phyloP scores from a whole-genome alignment of 495 filamentous ascomycete genomes.

The Bathelium albidoporum region DNA sequence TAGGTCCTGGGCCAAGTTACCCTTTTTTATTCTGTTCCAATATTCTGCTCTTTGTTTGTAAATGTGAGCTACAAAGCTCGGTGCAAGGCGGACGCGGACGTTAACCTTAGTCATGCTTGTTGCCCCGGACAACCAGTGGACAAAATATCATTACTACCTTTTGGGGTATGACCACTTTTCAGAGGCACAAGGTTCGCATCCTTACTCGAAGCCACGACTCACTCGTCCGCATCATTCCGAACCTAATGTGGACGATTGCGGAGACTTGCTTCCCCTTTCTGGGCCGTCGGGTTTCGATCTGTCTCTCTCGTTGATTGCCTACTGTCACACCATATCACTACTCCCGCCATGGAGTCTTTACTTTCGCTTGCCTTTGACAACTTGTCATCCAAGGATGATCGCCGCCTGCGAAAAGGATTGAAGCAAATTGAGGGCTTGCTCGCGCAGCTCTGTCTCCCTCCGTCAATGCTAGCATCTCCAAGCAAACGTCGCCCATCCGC shows the following conservation, averaged over 20 bases:
- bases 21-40: too few relatives aligned
- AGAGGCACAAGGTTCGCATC: neutral
- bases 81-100: too few relatives aligned
- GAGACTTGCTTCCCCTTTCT: neutral
- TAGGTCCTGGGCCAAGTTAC: too few relatives aligned
- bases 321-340: neutral
- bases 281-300: neutral
- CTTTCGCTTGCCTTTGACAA: slow-evolving; percentile 93
- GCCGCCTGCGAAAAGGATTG: slow-evolving; percentile 85
- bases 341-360: slow-evolving; percentile 66
- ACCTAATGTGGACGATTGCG: neutral
- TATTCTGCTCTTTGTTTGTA: too few relatives aligned
- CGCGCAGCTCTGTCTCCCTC: slow-evolving; percentile 85
- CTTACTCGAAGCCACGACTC: neutral
- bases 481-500: slow-evolving; percentile 35
- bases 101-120: too few relatives aligned
- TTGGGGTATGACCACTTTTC: neutral
- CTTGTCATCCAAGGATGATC: slow-evolving; percentile 80
- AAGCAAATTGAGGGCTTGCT: slow-evolving; percentile 93
- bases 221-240: too few relatives aligned
- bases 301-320: neutral
- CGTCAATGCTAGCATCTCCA: slow-evolving; percentile 33
- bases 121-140: neutral
- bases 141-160: neutral
- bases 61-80: too few relatives aligned